Evolutionary conservation across 352 stramenopile species (phyloP).

Genomic region (Pythium graminicola): DNA sequence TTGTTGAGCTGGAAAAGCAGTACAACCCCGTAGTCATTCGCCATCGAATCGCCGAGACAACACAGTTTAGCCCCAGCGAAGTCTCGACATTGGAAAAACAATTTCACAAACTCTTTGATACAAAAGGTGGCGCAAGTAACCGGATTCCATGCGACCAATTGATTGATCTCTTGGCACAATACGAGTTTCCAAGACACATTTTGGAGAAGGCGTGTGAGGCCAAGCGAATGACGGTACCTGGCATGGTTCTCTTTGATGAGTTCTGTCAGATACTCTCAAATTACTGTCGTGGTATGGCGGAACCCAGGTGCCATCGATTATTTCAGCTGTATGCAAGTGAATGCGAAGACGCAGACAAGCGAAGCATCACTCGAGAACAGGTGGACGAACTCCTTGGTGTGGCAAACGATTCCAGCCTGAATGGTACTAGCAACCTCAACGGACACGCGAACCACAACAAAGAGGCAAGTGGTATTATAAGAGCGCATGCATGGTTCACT

Average conservation of each 20-base stretch:
- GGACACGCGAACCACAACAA: conserved; percentile 2
- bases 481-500: no score
- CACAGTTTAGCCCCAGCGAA: conserved; percentile 64
- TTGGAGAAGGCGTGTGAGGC: conserved; percentile 38
- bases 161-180: conserved; percentile 38
- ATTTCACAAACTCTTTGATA: conserved; percentile 71
- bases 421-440: conserved; percentile 10
- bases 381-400: conserved; percentile 34
- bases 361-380: conserved; percentile 28
- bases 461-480: not conserved
- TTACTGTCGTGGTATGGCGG: conserved; percentile 48
- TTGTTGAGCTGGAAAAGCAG: conserved; percentile 62
- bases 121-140: conserved; percentile 60
- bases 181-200: conserved; percentile 39
- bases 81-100: conserved; percentile 70
- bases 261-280: conserved; percentile 78
- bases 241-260: conserved; percentile 71
- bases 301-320: conserved; percentile 37
- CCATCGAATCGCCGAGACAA: conserved; percentile 63
- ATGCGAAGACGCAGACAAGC: conserved; percentile 12
- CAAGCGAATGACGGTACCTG: conserved; percentile 28
- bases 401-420: conserved; percentile 12
- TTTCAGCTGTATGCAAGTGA: conserved; percentile 51
- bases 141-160: conserved; percentile 58
- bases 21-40: conserved; percentile 81